These are phyloP conservation scores for Penicillium psychrosexuale DNA, from an alignment of 2,329 filamentous ascomycete species.

Conservation along the genomic window DNA sequence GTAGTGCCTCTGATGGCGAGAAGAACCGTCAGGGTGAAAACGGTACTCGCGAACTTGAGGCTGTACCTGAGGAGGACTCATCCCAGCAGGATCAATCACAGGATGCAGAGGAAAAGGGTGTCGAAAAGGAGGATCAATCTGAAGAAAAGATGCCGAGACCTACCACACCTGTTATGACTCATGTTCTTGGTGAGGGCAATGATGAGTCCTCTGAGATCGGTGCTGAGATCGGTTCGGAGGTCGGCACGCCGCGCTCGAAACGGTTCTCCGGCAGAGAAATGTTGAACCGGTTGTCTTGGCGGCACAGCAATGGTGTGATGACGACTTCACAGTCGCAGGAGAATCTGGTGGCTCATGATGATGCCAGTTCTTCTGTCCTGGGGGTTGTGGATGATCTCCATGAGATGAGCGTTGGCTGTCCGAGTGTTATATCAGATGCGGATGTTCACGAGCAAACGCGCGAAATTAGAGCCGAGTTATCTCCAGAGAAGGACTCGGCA, in stretches of 20 bases:
- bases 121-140: neutral
- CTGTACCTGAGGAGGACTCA: conserved; percentile 12
- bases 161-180: conserved; percentile 7
- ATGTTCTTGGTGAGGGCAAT: conserved; percentile 43
- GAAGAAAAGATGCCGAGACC: neutral
- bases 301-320: conserved; percentile 13
- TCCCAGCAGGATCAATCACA: neutral
- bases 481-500: neutral
- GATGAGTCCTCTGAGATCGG: conserved; percentile 62
- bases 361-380: conserved; percentile 25
- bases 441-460: neutral
- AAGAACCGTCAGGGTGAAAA: conserved; percentile 2
- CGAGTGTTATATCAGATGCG: conserved; percentile 13
- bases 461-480: neutral
- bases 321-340: conserved; percentile 34
- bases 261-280: conserved; percentile 30
- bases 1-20: conserved; percentile 21
- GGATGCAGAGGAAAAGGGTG: neutral
- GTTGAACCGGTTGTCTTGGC: conserved; percentile 27
- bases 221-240: conserved; percentile 48
- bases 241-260: conserved; percentile 30
- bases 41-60: conserved; percentile 8
- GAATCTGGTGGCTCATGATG: conserved; percentile 27
- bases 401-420: conserved; percentile 17
- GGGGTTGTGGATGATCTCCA: conserved; percentile 27